Conservation (phyloP, 345 rosid genomes). For the Geranium rotundifolium region DNA sequence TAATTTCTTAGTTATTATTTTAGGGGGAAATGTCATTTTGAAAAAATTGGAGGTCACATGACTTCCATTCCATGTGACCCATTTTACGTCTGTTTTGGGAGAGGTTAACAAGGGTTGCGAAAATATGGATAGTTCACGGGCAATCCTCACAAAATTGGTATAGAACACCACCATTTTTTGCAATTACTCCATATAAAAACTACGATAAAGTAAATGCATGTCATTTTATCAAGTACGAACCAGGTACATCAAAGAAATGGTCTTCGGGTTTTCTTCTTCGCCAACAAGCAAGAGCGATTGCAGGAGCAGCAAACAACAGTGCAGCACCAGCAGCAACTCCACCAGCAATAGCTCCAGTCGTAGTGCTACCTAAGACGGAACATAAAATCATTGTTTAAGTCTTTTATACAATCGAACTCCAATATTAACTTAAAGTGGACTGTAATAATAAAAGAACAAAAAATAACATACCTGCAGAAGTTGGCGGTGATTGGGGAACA, state of each 20-base stretch:
- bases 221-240: constrained; percentile 26
- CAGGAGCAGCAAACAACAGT: constrained; percentile 84
- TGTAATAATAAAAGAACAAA: background rate
- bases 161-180: no score
- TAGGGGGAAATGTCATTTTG: no score
- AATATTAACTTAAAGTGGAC: constrained; percentile 2
- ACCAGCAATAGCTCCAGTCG: constrained; percentile 83
- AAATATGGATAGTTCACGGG: no score
- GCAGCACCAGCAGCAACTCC: constrained; percentile 99
- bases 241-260: constrained; percentile 93
- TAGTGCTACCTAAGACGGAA: constrained; percentile 33
- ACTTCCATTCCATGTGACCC: no score
- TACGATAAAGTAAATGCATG: constrained; percentile 4
- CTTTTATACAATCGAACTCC: background rate
- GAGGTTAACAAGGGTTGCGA: no score
- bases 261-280: constrained; percentile 67
- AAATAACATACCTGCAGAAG: constrained; percentile 35
- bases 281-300: constrained; percentile 72
- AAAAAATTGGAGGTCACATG: no score
- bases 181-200: no score
- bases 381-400: no score
- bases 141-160: no score
- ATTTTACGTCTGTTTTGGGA: no score
- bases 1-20: no score
- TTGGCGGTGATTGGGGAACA: constrained; percentile 16